Evolutionary conservation across 106 monocot genomes (phyloP).

Genomic region (Apostasia shenzhenica): DNA sequence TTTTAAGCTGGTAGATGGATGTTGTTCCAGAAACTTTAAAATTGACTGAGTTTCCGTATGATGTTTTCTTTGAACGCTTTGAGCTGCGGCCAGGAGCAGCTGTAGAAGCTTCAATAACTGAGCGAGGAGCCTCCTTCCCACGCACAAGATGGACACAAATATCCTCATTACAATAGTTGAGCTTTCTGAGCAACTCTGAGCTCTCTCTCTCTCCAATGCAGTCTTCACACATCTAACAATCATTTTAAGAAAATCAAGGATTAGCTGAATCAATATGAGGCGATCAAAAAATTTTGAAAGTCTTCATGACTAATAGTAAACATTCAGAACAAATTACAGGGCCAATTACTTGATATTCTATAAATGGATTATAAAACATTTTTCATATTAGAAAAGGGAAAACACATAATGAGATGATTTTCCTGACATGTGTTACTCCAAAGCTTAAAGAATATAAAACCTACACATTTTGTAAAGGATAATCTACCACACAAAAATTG

Average conservation of each 20-base stretch:
- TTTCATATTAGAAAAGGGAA: too few relatives aligned
- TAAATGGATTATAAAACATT: too few relatives aligned
- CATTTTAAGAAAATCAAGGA: not conserved
- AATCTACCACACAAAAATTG: too few relatives aligned
- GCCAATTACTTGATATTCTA: too few relatives aligned
- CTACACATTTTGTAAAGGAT: too few relatives aligned
- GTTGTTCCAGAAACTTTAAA: slow-evolving; percentile 81
- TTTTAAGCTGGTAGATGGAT: slow-evolving; percentile 86
- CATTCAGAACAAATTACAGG: too few relatives aligned
- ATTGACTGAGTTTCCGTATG: slow-evolving; percentile 63
- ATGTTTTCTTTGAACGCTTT: slow-evolving; percentile 74
- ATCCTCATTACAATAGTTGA: slow-evolving; percentile 76
- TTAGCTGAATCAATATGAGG: not conserved
- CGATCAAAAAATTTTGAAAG: too few relatives aligned
- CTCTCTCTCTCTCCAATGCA: slow-evolving; percentile 98
- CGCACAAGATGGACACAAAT: slow-evolving; percentile 75
- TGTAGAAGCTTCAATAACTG: slow-evolving; percentile 62
- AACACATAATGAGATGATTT: too few relatives aligned
- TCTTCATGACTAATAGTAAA: too few relatives aligned
- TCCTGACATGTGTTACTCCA: too few relatives aligned
- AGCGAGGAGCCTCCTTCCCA: slow-evolving; percentile 89
- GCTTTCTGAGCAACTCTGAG: slow-evolving; percentile 68
- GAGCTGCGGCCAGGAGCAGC: slow-evolving; percentile 50
- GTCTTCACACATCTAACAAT: slow-evolving; percentile 61
- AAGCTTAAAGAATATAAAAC: too few relatives aligned